Base-by-base conservation (phyloP, 1,139 yeast genomes). In the Lodderomyces theae region DNA sequence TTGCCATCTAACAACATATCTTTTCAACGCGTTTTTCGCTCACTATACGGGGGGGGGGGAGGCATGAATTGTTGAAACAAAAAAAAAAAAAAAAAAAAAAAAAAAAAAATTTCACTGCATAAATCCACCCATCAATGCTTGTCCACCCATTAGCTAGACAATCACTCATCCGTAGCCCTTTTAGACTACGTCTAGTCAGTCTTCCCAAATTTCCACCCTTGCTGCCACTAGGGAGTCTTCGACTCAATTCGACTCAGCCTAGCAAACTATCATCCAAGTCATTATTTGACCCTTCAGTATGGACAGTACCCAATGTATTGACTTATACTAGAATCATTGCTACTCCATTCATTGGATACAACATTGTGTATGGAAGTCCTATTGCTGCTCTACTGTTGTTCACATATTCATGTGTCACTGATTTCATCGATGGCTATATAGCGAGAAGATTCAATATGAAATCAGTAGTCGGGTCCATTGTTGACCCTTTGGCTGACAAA, bases 401-500 rank as follows among this genome's bases (percentile, higher is more conserved):
- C 60, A 73, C 81, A 0, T 88, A 87, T 53, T 89, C 97, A 0
- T 86, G 97, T 51, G 59, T 89, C 9, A 90, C 98, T 0, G 99
- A 94, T 59, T 82, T 86, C 51, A 64, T 90, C 18, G 99, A 94
- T 60, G 98, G 99, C 0, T 86, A 66, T 55, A 79, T 94, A 50
- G 98, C 99, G 8, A 72, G 99, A 41, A 75, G 64, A 46, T 90
- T 64, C 68, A 81, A 88, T 42, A 70, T 85, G 75, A 79, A 80
- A 53, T 82, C 96, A 0, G 82, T 86, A 2, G 77, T 90, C 4
- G 99, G 99, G 0, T 85, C 96, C 0, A 83, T 94, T 16, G 69
- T 94, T 33, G 99, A 94, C 56, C 98, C 99, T 0, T 74, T 89
- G 68, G 99, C 98, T 0, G 99, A 94, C 58, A 94, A 94, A 60